A percentile compares a stretch with the other conserved stretches of the same genome.
Evolutionary conservation across 2,329 filamentous ascomycete genomes (phyloP).

Genomic region (Biscogniauxia mediterranea): DNA sequence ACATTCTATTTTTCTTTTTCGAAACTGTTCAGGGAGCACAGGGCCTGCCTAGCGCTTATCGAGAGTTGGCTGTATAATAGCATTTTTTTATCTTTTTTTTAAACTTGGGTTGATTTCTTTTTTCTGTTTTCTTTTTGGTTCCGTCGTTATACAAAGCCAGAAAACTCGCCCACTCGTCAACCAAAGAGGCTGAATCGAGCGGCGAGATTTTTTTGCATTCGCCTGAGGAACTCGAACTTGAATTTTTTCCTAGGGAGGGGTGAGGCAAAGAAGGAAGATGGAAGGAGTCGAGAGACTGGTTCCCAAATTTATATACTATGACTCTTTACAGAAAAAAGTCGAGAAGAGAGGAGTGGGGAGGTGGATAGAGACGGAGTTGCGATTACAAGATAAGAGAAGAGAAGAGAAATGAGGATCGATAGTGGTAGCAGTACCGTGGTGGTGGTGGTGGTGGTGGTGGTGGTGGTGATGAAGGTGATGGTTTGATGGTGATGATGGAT

Average conservation of each 20-base stretch:
- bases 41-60: not conserved
- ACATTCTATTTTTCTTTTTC: not conserved
- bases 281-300: not conserved
- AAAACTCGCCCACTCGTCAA: too few relatives aligned
- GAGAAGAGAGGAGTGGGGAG: not conserved
- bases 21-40: not conserved
- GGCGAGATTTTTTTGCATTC: too few relatives aligned
- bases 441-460: too few relatives aligned
- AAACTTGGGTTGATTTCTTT: slow-evolving; percentile 1
- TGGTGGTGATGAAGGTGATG: too few relatives aligned
- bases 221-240: not conserved
- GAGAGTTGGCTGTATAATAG: not conserved
- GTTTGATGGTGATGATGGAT: too few relatives aligned
- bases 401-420: too few relatives aligned
- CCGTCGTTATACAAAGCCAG: not conserved
- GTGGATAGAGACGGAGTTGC: not conserved
- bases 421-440: too few relatives aligned
- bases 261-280: not conserved
- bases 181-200: too few relatives aligned
- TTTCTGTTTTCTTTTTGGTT: not conserved
- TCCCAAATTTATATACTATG: not conserved
- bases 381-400: too few relatives aligned
- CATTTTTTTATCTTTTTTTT: not conserved
- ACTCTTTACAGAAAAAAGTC: not conserved
- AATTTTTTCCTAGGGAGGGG: too few relatives aligned